A percentile compares a stretch with the other conserved stretches of the same genome.
Conservation (phyloP, 2,329 filamentous ascomycete species). For the Penicillium brevicompactum region DNA sequence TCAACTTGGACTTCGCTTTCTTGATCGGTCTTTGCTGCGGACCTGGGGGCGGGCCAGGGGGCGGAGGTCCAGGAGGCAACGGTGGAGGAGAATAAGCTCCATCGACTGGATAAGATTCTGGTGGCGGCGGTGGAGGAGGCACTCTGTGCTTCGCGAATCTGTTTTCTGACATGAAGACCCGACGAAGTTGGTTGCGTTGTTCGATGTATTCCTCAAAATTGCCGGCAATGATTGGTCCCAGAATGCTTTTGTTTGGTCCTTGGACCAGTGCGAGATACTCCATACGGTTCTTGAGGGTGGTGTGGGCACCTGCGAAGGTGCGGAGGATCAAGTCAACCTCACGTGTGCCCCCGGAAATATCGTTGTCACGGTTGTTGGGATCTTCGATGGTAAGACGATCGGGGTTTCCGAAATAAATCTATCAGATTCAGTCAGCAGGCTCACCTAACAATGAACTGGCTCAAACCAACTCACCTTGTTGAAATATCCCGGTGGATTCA, state of each 20-base stretch:
- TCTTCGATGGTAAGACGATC: constrained; percentile 85
- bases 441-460: neutral
- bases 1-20: neutral
- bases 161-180: constrained; percentile 50
- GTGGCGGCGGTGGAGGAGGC: constrained; percentile 24
- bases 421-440: constrained; percentile 33
- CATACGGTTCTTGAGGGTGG: constrained; percentile 62
- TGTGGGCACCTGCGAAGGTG: constrained; percentile 69
- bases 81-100: constrained; percentile 19
- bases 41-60: neutral
- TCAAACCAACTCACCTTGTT: constrained; percentile 63
- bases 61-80: constrained; percentile 22
- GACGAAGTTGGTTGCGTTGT: constrained; percentile 66
- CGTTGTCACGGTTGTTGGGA: constrained; percentile 81
- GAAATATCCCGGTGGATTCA: constrained; percentile 74
- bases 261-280: constrained; percentile 24
- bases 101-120: constrained; percentile 8
- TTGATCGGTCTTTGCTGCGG: neutral
- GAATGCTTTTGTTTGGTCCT: constrained; percentile 55
- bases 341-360: constrained; percentile 83
- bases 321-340: constrained; percentile 68
- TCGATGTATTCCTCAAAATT: constrained; percentile 74
- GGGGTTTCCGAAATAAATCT: constrained; percentile 55
- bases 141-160: constrained; percentile 37
- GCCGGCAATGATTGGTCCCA: constrained; percentile 72